These are phyloP conservation scores for Oxyria digyna DNA, from an alignment of 148 eudicot species.

Conservation along the genomic window DNA sequence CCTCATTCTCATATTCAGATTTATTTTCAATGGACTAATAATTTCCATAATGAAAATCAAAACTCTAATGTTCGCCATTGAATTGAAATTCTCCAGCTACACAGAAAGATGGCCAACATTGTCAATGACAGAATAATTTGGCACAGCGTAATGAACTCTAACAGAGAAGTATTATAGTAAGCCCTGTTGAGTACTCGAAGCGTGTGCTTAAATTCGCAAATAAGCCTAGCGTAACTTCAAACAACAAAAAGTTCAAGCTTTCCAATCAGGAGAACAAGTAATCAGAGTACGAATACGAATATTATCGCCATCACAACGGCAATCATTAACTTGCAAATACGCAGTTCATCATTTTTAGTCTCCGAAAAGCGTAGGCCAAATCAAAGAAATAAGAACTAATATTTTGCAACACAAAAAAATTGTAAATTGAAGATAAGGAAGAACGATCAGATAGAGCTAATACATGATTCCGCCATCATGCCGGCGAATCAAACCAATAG, in stretches of 20 bases:
- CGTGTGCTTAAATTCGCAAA: not conserved
- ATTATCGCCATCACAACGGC: slow-evolving; percentile 2
- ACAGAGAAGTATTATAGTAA: not conserved
- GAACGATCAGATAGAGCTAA: slow-evolving; percentile 20
- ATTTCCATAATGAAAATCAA: not conserved
- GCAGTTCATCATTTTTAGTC: slow-evolving; percentile 2
- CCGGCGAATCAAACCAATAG: slow-evolving; percentile 55
- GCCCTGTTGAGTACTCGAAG: slow-evolving; percentile 2
- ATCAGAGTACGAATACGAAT: slow-evolving; percentile 8
- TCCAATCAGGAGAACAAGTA: not conserved
- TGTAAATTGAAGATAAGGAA: not conserved
- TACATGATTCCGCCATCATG: slow-evolving; percentile 29
- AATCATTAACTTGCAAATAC: not conserved
- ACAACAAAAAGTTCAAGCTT: not conserved
- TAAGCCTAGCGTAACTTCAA: not conserved
- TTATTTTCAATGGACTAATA: not conserved
- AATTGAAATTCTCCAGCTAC: not conserved
- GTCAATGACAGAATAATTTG: not conserved
- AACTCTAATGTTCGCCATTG: not conserved
- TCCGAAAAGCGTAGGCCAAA: not conserved
- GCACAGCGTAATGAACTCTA: slow-evolving; percentile 5
- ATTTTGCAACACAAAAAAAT: not conserved
- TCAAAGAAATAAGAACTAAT: not conserved
- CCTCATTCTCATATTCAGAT: not conserved
- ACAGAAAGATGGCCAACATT: not conserved